Evolutionary conservation across 495 filamentous ascomycete genomes (phyloP), one percentile per base, ranked within the genome.

Genomic region (Viridothelium virens): DNA sequence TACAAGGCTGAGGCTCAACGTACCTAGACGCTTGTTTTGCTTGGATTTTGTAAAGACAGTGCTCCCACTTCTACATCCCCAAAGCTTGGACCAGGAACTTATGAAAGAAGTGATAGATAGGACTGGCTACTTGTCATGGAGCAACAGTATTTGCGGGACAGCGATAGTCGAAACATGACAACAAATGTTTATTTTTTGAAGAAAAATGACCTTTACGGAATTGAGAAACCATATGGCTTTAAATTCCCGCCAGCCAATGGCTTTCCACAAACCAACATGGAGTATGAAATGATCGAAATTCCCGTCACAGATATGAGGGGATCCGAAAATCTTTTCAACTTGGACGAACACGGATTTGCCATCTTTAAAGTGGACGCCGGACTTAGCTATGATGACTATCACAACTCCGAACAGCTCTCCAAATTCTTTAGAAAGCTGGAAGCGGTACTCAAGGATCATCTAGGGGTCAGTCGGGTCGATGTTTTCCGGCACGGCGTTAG

Each of bases 341-440:
- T 46, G 41, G 16, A 7, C 7, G 16, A 46, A 46, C 7, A 46
- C 41, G 41, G 41, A 46, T 9, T 46, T 9, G 7, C 9, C 41
- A 16, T 46, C 9, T 16, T 46, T 46, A 7, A 16, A 16, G 7
- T 34, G 34, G 37, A 36, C 37, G 62, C n/a, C 33, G 3, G 61
- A 34, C 38, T 66, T n/a, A 11, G 34, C 34, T 66, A 66, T 44
- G 56, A 66, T 39, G 65, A 66, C 16, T 66, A 14, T 38, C 36
- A 66, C 12, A 63, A 63, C 38, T 10, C 47, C 12, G 65, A 46
- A 16, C 41, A 16, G 9, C 41, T 46, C 41, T 16, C 38, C 6
- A 62, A 66, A 65, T 67, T 65, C 47, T 38, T 67, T 31, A 25
- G n/a, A 14, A 62, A 67, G 25, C 7, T 67, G 46, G 66, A 65